A percentile compares a stretch with the other conserved stretches of the same genome.
Evolutionary conservation across 2,329 filamentous ascomycete species (phyloP).

Genomic region (Raffaelea ambrosiae): DNA sequence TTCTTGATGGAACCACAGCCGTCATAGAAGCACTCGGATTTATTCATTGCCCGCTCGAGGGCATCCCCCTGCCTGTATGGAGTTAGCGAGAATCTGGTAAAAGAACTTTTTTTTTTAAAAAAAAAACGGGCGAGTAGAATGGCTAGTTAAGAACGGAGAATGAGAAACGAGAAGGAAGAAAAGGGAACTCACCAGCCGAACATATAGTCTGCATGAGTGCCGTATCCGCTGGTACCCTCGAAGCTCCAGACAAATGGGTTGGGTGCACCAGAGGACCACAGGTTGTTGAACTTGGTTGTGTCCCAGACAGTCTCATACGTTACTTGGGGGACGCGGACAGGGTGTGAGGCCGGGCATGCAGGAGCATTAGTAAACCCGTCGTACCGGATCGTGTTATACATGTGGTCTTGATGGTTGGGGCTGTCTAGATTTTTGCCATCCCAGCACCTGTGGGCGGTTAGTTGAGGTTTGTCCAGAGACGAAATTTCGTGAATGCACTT

Average conservation of each 20-base stretch:
- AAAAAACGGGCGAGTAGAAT: too few relatives aligned
- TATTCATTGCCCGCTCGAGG: constrained; percentile 21
- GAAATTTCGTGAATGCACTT: not conserved
- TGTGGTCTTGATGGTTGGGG: constrained; percentile 23
- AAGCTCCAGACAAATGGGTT: constrained; percentile 18
- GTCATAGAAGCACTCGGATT: constrained; percentile 31
- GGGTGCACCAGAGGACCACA: constrained; percentile 19
- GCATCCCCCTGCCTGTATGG: constrained; percentile 24
- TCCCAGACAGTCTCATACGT: constrained; percentile 28
- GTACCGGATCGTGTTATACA: not conserved
- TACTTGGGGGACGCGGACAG: constrained; percentile 25
- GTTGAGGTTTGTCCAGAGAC: not conserved
- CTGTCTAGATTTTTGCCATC: constrained; percentile 36
- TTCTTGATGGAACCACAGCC: constrained; percentile 24
- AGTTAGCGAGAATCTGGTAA: too few relatives aligned
- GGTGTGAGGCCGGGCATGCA: constrained; percentile 22
- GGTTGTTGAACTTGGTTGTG: constrained; percentile 18
- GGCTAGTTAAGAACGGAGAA: too few relatives aligned
- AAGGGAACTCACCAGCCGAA: too few relatives aligned
- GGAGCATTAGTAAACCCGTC: constrained; percentile 22
- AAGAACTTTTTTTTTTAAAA: too few relatives aligned
- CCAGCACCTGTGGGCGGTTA: constrained; percentile 37
- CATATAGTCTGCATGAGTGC: constrained; percentile 23
- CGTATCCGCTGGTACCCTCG: constrained; percentile 20
- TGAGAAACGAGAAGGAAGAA: too few relatives aligned